phyloP scores from a whole-genome alignment of 31 red algal genomes.

The Porphyra umbilicalis region DNA sequence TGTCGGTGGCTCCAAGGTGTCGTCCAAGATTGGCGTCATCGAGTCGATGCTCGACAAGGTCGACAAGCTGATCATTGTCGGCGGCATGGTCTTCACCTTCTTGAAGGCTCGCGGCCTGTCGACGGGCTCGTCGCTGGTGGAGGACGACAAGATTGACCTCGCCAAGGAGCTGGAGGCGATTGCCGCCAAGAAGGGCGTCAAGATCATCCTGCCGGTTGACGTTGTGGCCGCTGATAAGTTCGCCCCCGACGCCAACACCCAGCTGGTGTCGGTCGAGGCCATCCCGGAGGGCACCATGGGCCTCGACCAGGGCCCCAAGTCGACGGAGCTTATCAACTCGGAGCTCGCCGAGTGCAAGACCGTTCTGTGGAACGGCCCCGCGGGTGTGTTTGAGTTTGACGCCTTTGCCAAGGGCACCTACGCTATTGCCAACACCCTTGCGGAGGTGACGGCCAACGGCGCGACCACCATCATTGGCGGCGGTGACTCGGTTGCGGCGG shows the following conservation, averaged over 20 bases:
- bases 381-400: conserved; percentile 99
- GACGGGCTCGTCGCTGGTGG: conserved; percentile 85
- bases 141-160: conserved; percentile 96
- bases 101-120: conserved; percentile 75
- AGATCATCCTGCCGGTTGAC: conserved; percentile 87
- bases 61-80: conserved; percentile 96
- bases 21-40: conserved; percentile 95
- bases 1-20: conserved; percentile 99
- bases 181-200: conserved; percentile 58
- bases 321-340: conserved; percentile 53
- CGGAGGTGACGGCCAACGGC: conserved; percentile 60
- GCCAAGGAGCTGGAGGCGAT: conserved; percentile 54
- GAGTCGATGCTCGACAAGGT: conserved; percentile 88
- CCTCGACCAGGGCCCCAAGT: conserved; percentile 78
- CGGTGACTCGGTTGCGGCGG: conserved; percentile 98
- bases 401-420: conserved; percentile 94
- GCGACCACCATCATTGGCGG: conserved; percentile 95
- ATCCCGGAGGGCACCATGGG: conserved; percentile 99
- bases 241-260: conserved; percentile 70
- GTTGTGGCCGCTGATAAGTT: conserved; percentile 92
- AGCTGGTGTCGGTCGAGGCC: conserved; percentile 52
- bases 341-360: conserved; percentile 80
- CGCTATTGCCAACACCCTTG: conserved; percentile 84
- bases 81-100: conserved; percentile 99
- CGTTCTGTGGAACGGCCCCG: conserved; percentile 97